Base-by-base conservation (phyloP, 2,329 filamentous ascomycete species). In the Alternaria sp. region DNA sequence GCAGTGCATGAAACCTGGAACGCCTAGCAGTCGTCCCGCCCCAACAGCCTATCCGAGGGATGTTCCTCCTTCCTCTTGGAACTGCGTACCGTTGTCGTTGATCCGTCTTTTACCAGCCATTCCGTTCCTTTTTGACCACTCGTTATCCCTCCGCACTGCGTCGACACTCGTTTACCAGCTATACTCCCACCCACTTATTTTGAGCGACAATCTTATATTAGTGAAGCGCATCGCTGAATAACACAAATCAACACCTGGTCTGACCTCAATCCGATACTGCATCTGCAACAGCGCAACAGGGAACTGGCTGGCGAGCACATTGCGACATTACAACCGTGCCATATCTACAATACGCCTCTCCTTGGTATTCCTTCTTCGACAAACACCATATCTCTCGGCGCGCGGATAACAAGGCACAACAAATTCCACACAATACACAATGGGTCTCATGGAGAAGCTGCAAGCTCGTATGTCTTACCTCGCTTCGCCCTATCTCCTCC, bases 381-480 rank as follows among this genome's bases (percentile, higher is more conserved):
- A 59, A 51, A 42, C 56, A 62, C 57, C 39, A 48, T 20, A 57
- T 14, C 28, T 22, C 62, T 61, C 61, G 49, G 51, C 61, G 42
- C 55, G 57, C 52, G 34, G 18, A 54, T 26, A 39, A 9, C 28
- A 36, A 56, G 34, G 43, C 51, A 42, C 39, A 24, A 60, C n/a
- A 47, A 46, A 51, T 47, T 42, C 12, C 42, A 60, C 55, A 64
- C 42, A 57, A 59, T 48, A 60, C 73, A 75, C 54, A 44, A 79
- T 79, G 77, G 76, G 77, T 65, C 63, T 79, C 59, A 65, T 79
- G 57, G 77, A 79, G 53, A 79, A 78, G 57, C 66, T 79, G n/a
- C 77, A 79, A 73, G 74, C 76, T 56, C 78, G 77, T 79, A 75
- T 57, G 77, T 64, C 55, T 43, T 57, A 49, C 55, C 47, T 57